Evolutionary conservation across 1,284 basidiomycete genomes (phyloP).

Genomic region (Fomitopsis palustris): DNA sequence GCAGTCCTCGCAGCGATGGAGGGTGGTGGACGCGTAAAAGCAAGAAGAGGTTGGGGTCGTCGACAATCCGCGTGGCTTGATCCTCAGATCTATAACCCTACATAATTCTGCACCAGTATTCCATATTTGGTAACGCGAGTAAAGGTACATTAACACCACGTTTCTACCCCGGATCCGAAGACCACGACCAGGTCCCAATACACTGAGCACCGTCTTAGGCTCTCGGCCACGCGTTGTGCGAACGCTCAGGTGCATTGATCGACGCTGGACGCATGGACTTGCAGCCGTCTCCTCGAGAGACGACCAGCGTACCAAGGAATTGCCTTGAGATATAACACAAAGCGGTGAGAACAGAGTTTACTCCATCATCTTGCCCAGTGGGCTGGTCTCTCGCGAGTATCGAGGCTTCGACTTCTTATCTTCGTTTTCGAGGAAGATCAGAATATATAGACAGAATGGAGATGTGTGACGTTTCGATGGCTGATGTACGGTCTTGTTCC

Average conservation of each 20-base stretch:
- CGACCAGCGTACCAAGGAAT: not conserved
- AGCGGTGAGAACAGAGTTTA: not conserved
- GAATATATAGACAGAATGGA: not conserved
- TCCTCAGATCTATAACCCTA: constrained; percentile 1
- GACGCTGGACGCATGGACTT: too few species aligned
- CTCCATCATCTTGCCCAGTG: not conserved
- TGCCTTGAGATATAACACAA: not conserved
- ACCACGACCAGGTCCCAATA: not conserved
- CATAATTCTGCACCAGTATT: not conserved
- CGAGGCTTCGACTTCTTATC: not conserved
- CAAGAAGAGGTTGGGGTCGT: not conserved
- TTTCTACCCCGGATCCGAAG: constrained; percentile 2
- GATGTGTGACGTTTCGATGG: not conserved
- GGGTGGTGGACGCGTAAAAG: constrained; percentile 17
- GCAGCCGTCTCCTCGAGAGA: too few species aligned
- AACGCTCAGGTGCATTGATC: not conserved
- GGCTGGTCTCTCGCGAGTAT: not conserved
- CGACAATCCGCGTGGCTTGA: constrained; percentile 7
- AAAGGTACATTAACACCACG: not conserved
- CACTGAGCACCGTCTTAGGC: not conserved
- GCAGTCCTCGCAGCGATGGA: constrained; percentile 16
- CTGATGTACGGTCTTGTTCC: not conserved
- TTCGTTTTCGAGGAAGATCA: not conserved
- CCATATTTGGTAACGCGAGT: not conserved
- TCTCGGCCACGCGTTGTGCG: not conserved